Conservation (phyloP, 176 grass and related monocot genomes). For the Otatea glauca region DNA sequence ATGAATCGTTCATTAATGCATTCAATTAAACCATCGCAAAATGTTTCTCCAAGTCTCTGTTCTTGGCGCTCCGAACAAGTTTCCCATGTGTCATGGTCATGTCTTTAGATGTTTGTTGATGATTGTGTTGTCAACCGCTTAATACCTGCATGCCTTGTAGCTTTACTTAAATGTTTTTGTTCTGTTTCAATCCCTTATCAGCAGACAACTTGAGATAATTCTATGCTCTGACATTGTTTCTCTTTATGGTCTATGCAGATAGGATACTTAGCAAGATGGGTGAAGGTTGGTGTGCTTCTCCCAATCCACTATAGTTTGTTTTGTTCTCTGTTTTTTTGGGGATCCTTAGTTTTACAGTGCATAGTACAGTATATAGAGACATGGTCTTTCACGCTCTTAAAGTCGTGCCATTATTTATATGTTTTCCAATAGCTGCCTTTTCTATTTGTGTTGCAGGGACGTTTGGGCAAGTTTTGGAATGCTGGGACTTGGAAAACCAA, state of each 20-base stretch:
- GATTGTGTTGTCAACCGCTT: not conserved
- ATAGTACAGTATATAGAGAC: slow-evolving; percentile 5
- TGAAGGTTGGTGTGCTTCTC: slow-evolving; percentile 73
- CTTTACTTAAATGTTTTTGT: slow-evolving; percentile 22
- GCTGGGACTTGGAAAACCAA: slow-evolving; percentile 93
- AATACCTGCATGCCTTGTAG: not conserved
- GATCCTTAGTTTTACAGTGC: slow-evolving; percentile 14
- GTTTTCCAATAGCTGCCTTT: slow-evolving; percentile 3
- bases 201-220: slow-evolving; percentile 16
- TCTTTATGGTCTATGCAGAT: slow-evolving; percentile 63
- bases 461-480: slow-evolving; percentile 98
- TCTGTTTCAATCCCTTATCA: slow-evolving; percentile 26
- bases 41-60: not conserved
- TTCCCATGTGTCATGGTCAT: not conserved
- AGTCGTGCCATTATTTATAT: slow-evolving; percentile 18
- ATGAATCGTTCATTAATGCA: not conserved
- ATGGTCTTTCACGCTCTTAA: slow-evolving; percentile 16
- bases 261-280: slow-evolving; percentile 99
- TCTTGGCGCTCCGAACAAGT: not conserved
- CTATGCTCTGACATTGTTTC: slow-evolving; percentile 34
- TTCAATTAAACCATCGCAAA: not conserved
- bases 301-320: not conserved
- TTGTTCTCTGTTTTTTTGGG: slow-evolving; percentile 9
- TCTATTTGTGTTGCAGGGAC: slow-evolving; percentile 63
- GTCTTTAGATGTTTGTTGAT: slow-evolving; percentile 14